Evolutionary conservation across 441 rosid genomes (phyloP), one percentile per base, ranked within the genome.

Genomic region (Macaranga tanarius): DNA sequence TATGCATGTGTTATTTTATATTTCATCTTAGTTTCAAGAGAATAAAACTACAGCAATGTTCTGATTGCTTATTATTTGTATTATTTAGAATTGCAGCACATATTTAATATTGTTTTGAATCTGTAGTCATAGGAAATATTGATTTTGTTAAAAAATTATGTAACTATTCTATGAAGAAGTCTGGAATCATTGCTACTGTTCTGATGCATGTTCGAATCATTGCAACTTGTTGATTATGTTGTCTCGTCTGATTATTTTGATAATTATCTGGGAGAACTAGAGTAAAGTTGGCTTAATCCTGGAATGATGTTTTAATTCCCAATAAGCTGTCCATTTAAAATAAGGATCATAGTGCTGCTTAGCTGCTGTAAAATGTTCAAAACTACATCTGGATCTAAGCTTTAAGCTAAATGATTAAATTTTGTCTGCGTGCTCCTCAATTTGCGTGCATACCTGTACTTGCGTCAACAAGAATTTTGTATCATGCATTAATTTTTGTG

Each of bases 401-500:
- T 31, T 31, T 31, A 31, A 31, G 38, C 38, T 31, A 31, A 28
- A 5, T 31, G 38, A 31, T 31, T 31, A 31, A 31, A 31, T 31
- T 31, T 31, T 31, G 38, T 31, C 7, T 42, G 8, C 1, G 45
- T 10, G 10, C 45, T 42, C 45, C 45, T 7, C 7, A 31, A 13
- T 4, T 0, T 16, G 44, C 9, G 2, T 15, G 2, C 20, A 58
- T 11, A 10, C 8, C 42, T 40, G 16, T 26, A 5, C 25, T 31
- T 65, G 16, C 40, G 19, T 40, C 28, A 65, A 25, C 26, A 70
- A 71, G 19, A 17, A 52, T 57, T 22, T 56, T 23, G 44, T 20
- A 48, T 17, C 20, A 62, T 67, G 25, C 56, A 62, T 50, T 75
- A 3, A 73, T 63, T 23, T 80, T 28, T 68, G 54, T 57, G n/a